phyloP scores from a whole-genome alignment of 1,139 yeast species.

The Yamadazyma taylorii region DNA sequence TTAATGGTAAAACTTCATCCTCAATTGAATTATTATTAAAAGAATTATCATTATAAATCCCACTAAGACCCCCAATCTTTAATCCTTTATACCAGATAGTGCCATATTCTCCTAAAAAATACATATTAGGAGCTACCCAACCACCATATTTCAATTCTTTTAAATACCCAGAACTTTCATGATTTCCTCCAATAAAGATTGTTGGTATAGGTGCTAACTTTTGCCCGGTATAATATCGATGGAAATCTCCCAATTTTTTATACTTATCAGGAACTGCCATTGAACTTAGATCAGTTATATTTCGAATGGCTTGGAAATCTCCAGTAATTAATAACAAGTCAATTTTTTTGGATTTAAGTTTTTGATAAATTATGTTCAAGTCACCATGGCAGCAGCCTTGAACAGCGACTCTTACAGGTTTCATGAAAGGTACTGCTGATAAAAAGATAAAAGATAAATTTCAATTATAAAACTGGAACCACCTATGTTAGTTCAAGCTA shows the following conservation, averaged over 20 bases:
- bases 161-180: slow-evolving; percentile 81
- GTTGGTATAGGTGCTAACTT: slow-evolving; percentile 74
- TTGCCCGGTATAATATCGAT: slow-evolving; percentile 63
- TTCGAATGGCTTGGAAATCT: slow-evolving; percentile 76
- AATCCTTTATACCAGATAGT: slow-evolving; percentile 73
- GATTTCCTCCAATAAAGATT: slow-evolving; percentile 91
- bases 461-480: no score
- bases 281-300: slow-evolving; percentile 60
- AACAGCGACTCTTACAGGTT: slow-evolving; percentile 49
- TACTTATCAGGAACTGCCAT: slow-evolving; percentile 64
- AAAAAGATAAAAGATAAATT: no score
- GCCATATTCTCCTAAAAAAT: slow-evolving; percentile 79
- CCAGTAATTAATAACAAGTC: slow-evolving; percentile 85
- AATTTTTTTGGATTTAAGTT: slow-evolving; percentile 26
- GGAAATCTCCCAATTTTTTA: slow-evolving; percentile 72
- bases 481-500: no score
- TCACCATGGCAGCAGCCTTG: slow-evolving; percentile 97
- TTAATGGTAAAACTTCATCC: slow-evolving; percentile 53
- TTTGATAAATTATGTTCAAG: slow-evolving; percentile 57
- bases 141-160: slow-evolving; percentile 84
- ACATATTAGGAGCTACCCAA: slow-evolving; percentile 92
- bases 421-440: slow-evolving; percentile 6
- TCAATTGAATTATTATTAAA: slow-evolving; percentile 20
- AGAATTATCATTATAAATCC: slow-evolving; percentile 62
- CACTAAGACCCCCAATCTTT: slow-evolving; percentile 79